Conservation (phyloP, 768 basidiomycete genomes). For the Agrocybe praecox region DNA sequence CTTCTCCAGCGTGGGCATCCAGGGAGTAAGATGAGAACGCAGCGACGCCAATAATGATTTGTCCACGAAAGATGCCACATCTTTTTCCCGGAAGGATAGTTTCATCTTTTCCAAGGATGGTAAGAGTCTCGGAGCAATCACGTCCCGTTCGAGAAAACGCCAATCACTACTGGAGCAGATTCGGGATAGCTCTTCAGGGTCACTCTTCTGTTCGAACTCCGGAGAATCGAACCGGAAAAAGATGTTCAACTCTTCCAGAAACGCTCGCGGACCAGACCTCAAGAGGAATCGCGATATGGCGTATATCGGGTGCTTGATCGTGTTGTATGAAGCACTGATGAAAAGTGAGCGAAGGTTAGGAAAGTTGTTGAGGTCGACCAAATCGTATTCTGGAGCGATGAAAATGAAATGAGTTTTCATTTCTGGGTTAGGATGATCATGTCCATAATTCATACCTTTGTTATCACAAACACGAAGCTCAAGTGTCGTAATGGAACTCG, state of each 20-base stretch:
- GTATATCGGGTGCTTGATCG: not conserved
- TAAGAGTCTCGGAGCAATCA: not conserved
- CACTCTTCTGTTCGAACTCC: not conserved
- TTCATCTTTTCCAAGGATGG: slow-evolving; percentile 5
- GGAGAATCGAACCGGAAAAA: slow-evolving; percentile 1
- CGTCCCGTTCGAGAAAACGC: slow-evolving; percentile 6
- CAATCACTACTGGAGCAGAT: slow-evolving; percentile 8
- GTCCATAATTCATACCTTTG: slow-evolving; percentile 1
- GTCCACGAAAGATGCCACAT: slow-evolving; percentile 11
- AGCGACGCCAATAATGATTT: slow-evolving; percentile 5
- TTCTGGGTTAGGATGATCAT: not conserved
- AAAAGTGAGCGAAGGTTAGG: slow-evolving; percentile 6
- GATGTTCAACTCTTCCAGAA: slow-evolving; percentile 7
- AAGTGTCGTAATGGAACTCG: slow-evolving; percentile 5
- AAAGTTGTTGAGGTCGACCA: slow-evolving; percentile 6
- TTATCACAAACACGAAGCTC: slow-evolving; percentile 11
- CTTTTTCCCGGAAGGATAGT: slow-evolving; percentile 10
- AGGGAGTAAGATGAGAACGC: slow-evolving; percentile 2
- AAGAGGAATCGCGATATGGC: slow-evolving; percentile 6
- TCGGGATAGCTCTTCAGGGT: not conserved
- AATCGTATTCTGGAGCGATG: slow-evolving; percentile 1
- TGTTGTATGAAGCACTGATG: slow-evolving; percentile 9
- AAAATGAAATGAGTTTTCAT: not conserved
- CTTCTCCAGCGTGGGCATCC: slow-evolving; percentile 6
- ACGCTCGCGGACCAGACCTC: not conserved